Conservation (phyloP, 768 basidiomycete species). For the Agaricus bisporus region DNA sequence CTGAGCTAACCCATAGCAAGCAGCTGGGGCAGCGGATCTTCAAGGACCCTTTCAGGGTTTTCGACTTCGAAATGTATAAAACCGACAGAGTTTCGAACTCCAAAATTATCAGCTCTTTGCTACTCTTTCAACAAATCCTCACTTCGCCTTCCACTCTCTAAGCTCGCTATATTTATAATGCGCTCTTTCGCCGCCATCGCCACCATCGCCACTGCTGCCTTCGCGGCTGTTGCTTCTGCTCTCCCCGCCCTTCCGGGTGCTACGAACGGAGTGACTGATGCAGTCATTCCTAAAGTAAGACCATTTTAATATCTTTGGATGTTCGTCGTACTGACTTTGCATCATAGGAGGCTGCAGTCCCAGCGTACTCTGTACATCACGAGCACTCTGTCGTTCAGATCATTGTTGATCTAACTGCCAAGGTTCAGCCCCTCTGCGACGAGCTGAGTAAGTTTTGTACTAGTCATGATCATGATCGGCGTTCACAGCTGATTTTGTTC, state of each 20-base stretch:
- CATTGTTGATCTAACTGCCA: conserved; percentile 6
- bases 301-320: not conserved
- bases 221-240: conserved; percentile 2
- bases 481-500: not conserved
- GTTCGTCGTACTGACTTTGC: no score
- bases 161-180: conserved; percentile 1
- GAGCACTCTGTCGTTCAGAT: not conserved
- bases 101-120: no score
- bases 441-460: not conserved
- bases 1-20: no score
- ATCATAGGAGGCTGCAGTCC: no score
- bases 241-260: conserved; percentile 4
- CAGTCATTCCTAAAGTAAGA: not conserved
- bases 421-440: conserved; percentile 8
- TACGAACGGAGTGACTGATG: not conserved
- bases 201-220: conserved; percentile 13
- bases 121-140: not conserved
- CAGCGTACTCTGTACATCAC: not conserved
- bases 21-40: no score
- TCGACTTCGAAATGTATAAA: no score
- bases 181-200: conserved; percentile 10
- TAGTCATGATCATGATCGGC: not conserved
- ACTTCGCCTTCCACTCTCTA: conserved; percentile 13
- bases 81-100: no score
- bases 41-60: no score